phyloP scores from a whole-genome alignment of 2,329 filamentous ascomycete species.

The Colletotrichum cuscutae region DNA sequence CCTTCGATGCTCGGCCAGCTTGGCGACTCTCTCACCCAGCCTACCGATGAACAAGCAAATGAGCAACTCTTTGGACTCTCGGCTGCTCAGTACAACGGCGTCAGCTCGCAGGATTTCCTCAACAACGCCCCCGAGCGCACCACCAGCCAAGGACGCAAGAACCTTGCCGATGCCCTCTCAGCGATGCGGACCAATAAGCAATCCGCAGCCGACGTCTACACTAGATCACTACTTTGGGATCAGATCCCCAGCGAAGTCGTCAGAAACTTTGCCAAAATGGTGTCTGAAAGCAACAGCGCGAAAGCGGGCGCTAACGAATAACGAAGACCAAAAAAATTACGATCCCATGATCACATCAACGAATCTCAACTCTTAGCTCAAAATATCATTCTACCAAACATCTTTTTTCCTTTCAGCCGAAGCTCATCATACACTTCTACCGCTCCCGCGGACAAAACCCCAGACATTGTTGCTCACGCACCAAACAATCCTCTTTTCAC shows the following conservation, averaged over 20 bases:
- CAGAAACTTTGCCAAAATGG: constrained; percentile 90
- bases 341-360: constrained; percentile 19
- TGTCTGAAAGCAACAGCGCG: constrained; percentile 75
- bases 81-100: constrained; percentile 86
- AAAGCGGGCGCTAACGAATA: constrained; percentile 50
- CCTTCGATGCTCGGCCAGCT: constrained; percentile 74
- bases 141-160: constrained; percentile 74
- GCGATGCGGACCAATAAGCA: constrained; percentile 82
- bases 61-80: constrained; percentile 90
- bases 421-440: constrained; percentile 42
- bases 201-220: constrained; percentile 88
- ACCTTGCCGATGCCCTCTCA: constrained; percentile 82
- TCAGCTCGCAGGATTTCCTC: constrained; percentile 80
- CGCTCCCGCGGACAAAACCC: constrained; percentile 43
- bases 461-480: constrained; percentile 63
- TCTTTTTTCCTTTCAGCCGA: constrained; percentile 29
- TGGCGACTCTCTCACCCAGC: constrained; percentile 75
- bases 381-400: constrained; percentile 29
- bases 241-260: constrained; percentile 93
- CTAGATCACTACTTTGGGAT: constrained; percentile 91
- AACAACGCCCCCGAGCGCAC: constrained; percentile 64
- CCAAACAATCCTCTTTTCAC: constrained; percentile 45
- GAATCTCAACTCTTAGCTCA: constrained; percentile 36
- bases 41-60: constrained; percentile 85
- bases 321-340: constrained; percentile 44